Percentiles rank a stretch among this genome's conserved stretches.
These are phyloP conservation scores for Mesembryanthemum crystallinum DNA, from an alignment of 148 eudicot genomes.

Conservation along the genomic window DNA sequence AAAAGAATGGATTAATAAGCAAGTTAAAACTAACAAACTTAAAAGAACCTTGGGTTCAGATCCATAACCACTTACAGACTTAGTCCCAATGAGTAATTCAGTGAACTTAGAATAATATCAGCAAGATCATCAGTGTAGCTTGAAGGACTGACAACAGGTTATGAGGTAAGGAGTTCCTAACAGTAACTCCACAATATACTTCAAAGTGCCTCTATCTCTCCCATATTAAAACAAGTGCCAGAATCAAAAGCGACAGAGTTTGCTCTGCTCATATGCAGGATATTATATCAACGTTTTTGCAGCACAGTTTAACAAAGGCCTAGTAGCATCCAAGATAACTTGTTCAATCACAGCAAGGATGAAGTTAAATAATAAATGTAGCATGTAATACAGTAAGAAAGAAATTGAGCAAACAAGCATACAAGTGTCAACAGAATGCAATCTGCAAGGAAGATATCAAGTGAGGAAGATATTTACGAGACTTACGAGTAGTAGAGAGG, in stretches of 20 bases:
- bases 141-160: not conserved
- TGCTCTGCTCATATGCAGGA: not conserved
- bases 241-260: not conserved
- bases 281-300: not conserved
- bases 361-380: too few species aligned
- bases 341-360: not conserved
- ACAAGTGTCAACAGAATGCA: constrained; percentile 1
- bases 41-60: not conserved
- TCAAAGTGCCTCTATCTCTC: not conserved
- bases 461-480: not conserved
- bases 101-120: not conserved
- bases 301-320: not conserved
- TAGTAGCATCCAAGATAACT: not conserved
- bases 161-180: not conserved
- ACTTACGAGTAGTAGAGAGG: not conserved
- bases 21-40: not conserved
- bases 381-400: constrained; percentile 2
- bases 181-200: not conserved
- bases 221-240: not conserved
- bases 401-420: not conserved
- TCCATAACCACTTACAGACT: not conserved
- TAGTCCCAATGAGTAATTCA: not conserved
- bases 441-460: constrained; percentile 2
- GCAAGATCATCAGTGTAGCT: not conserved
- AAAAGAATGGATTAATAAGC: not conserved